Percentiles rank a stretch among this genome's conserved stretches.
Conservation (phyloP, 441 rosid genomes). For the Erysimum cheiri region DNA sequence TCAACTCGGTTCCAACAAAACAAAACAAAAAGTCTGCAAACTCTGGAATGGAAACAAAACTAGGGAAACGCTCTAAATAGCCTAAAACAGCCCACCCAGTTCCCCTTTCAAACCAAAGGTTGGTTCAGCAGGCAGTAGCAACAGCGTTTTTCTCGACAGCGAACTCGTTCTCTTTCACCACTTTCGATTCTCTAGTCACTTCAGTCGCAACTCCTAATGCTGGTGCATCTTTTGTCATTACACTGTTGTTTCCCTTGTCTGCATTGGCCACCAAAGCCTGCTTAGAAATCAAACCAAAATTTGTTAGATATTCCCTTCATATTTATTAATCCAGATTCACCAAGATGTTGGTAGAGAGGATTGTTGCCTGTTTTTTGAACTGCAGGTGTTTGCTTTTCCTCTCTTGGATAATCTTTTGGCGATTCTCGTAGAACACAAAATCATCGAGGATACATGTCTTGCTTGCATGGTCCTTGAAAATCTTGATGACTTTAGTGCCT, state of each 20-base stretch:
- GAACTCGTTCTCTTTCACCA: conserved; percentile 46
- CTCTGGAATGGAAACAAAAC: conserved; percentile 4
- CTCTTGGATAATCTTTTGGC: conserved; percentile 80
- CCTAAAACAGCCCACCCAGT: conserved; percentile 24
- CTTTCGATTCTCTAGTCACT: conserved; percentile 49
- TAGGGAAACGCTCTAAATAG: not conserved
- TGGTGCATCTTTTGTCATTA: conserved; percentile 30
- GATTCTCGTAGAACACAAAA: conserved; percentile 81
- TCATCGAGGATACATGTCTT: conserved; percentile 86
- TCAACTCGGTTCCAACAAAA: conserved; percentile 10
- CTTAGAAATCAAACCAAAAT: not conserved
- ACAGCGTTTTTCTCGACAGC: conserved; percentile 41
- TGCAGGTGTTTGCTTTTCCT: conserved; percentile 69
- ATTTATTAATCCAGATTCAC: not conserved
- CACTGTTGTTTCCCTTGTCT: conserved; percentile 22
- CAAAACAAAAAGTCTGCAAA: not conserved
- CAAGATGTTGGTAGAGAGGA: not conserved
- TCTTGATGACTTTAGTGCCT: conserved; percentile 72
- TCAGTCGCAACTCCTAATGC: conserved; percentile 24
- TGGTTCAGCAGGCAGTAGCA: conserved; percentile 58
- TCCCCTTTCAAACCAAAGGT: conserved; percentile 16
- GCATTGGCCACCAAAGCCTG: conserved; percentile 39
- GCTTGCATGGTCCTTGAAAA: conserved; percentile 67
- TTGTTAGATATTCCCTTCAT: conserved; percentile 3
- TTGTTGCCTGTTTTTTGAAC: conserved; percentile 70